Evolutionary conservation across 1,284 basidiomycete genomes (phyloP), one percentile per base, ranked within the genome.

Genomic region (Apiotrichum veenhuisii): DNA sequence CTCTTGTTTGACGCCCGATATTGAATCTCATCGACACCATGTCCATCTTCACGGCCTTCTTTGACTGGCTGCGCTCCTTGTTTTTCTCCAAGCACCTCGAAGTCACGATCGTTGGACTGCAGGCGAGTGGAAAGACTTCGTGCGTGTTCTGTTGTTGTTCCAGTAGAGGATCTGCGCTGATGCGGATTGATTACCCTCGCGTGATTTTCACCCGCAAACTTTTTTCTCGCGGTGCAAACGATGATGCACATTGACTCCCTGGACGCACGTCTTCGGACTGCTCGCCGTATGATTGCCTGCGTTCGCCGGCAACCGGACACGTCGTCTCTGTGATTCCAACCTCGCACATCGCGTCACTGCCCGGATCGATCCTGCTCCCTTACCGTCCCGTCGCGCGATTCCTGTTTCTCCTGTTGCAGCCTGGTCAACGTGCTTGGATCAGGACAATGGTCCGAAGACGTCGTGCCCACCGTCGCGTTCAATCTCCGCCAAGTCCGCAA

Each of bases 41-140:
- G 54, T 41, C 50, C 45, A n/a, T 59, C 20, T 52, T 59, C 47
- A 25, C 27, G 10, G 45, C 38, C 20, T 55, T 63, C 25, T 79
- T 91, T 61, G 72, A 79, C 59, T 83, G 81, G 80, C 72, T 85
- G 17, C 71, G 78, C 34, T 79, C 79, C 14, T 63, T 84, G 1
- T 82, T 98, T 82, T 97, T 94, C 79, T 85, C 89, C 38, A 95
- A 91, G 69, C 82, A 88, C 41, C 87, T 93, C 47, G 95, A 98
- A 76, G 87, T 98, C 65, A 90, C 91, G 14, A 86, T 97, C 27
- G 89, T 98, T 44, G 95, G 95, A 37, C 79, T 98, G 33, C 93
- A 97, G 81, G 89, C 91, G 7, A 94, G 91, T 3, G 92, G 92
- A 49, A 95, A 96, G 80, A 95, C 92, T 0, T 92, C 91, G 25